These are phyloP conservation scores for Metschnikowia cerradonensis DNA, from an alignment of 805 yeast genomes.

Conservation along the genomic window DNA sequence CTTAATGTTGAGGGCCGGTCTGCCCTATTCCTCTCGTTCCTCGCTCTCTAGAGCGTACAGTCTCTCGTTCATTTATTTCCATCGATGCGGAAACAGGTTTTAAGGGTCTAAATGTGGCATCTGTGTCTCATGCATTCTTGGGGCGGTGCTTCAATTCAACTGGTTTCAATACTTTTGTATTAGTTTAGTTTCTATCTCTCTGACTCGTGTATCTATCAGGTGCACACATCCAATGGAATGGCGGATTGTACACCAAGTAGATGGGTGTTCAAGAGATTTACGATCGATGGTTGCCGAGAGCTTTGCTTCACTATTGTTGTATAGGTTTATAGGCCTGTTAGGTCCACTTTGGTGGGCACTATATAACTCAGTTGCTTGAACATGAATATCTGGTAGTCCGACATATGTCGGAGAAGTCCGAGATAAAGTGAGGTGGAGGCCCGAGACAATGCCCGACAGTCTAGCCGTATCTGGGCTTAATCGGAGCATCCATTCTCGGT, in stretches of 20 bases:
- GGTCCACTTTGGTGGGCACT: no score
- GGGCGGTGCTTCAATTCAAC: constrained; percentile 4
- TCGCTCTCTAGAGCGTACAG: constrained; percentile 3
- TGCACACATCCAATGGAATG: constrained; percentile 2
- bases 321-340: no score
- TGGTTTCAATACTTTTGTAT: constrained; percentile 3
- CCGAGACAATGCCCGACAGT: no score
- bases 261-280: not conserved
- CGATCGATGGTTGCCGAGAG: no score
- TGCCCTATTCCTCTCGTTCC: constrained; percentile 1
- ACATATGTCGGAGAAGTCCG: no score
- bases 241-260: not conserved
- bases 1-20: not conserved
- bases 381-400: no score
- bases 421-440: no score
- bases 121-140: constrained; percentile 1
- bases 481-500: no score
- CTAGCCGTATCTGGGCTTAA: no score
- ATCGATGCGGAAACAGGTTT: constrained; percentile 2
- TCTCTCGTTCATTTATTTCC: constrained; percentile 2
- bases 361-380: no score
- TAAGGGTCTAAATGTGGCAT: constrained; percentile 4
- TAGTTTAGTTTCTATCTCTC: constrained; percentile 3
- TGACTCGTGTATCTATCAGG: constrained; percentile 1
- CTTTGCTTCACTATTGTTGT: no score